Conservation (phyloP, 1,284 basidiomycete species). For the Puccinia coronata region DNA sequence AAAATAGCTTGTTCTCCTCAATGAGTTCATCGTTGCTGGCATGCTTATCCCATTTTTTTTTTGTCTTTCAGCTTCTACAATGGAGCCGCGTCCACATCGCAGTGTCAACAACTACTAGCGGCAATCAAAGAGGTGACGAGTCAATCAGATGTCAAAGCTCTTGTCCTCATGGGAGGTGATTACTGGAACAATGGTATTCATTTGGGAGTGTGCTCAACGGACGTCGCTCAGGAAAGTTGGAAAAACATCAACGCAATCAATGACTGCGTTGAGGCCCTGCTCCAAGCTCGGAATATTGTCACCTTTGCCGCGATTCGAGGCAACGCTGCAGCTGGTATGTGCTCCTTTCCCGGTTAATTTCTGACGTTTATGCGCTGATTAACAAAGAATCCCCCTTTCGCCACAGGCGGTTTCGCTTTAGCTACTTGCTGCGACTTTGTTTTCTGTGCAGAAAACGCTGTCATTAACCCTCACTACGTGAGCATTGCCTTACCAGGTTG, state of each 20-base stretch:
- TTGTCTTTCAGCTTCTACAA: slow-evolving; percentile 54
- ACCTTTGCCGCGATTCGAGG: slow-evolving; percentile 61
- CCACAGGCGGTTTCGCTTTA: slow-evolving; percentile 60
- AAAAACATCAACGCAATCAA: slow-evolving; percentile 62
- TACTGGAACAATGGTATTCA: slow-evolving; percentile 63
- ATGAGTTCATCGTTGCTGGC: too few species aligned
- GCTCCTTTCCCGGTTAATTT: neutral
- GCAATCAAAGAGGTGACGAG: slow-evolving; percentile 59
- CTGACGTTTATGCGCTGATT: neutral
- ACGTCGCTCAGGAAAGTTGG: slow-evolving; percentile 62
- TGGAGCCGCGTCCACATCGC: slow-evolving; percentile 61
- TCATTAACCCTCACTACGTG: slow-evolving; percentile 62
- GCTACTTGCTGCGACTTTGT: slow-evolving; percentile 61
- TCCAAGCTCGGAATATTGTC: slow-evolving; percentile 60
- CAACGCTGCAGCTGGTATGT: slow-evolving; percentile 61
- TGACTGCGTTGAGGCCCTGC: slow-evolving; percentile 59
- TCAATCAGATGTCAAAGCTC: slow-evolving; percentile 53
- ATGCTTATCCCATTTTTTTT: neutral
- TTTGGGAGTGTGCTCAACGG: slow-evolving; percentile 54
- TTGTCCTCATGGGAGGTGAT: slow-evolving; percentile 40
- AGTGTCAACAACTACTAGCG: slow-evolving; percentile 59
- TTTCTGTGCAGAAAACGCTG: slow-evolving; percentile 59
- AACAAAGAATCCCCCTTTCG: neutral
- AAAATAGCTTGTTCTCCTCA: too few species aligned
- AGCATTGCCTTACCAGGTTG: slow-evolving; percentile 51